phyloP scores from a whole-genome alignment of 345 rosid genomes.

The Gossypium bickii region DNA sequence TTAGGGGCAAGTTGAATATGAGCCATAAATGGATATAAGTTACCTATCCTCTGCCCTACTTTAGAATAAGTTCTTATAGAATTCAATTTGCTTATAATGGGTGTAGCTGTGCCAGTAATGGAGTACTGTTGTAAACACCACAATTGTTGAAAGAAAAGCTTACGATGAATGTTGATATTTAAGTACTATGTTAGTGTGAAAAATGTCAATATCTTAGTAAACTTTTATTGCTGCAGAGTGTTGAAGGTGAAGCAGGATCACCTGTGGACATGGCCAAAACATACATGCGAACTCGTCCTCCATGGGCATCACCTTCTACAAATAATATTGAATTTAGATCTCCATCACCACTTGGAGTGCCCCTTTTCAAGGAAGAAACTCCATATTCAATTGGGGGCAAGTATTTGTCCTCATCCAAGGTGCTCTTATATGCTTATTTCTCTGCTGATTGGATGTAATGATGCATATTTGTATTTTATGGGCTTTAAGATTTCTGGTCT shows the following conservation, averaged over 20 bases:
- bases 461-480: not conserved
- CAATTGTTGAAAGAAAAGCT: not conserved
- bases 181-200: not conserved
- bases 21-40: not conserved
- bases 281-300: slow-evolving; percentile 8
- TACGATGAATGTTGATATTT: not conserved
- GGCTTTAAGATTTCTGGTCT: not conserved
- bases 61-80: not conserved
- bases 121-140: not conserved
- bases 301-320: slow-evolving; percentile 45
- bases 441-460: not conserved
- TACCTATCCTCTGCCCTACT: not conserved
- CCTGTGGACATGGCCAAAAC: slow-evolving; percentile 30
- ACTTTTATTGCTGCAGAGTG: slow-evolving; percentile 33
- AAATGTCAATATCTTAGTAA: not conserved
- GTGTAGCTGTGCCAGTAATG: not conserved
- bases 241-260: slow-evolving; percentile 59
- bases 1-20: not conserved
- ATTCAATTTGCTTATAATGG: not conserved
- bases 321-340: slow-evolving; percentile 36
- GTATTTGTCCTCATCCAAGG: slow-evolving; percentile 52
- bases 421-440: slow-evolving; percentile 14
- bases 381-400: slow-evolving; percentile 41
- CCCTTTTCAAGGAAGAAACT: slow-evolving; percentile 46
- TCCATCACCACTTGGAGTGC: slow-evolving; percentile 40